Evolutionary conservation across 2,329 filamentous ascomycete species (phyloP).

Genomic region (Xylaria sp.): DNA sequence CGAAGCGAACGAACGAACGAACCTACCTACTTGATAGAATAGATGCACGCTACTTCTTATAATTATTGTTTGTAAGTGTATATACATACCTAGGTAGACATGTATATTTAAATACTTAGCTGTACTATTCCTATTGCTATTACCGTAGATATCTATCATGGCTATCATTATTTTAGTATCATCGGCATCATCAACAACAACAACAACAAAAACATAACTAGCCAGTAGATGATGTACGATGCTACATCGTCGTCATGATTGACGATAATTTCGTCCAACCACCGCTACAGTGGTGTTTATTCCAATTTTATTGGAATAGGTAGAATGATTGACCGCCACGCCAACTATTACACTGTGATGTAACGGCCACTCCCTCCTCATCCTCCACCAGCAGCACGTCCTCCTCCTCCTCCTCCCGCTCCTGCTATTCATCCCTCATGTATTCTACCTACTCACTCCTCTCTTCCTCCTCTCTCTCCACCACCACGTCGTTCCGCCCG

Average conservation of each 20-base stretch:
- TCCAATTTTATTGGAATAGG: background rate
- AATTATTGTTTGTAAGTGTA: background rate
- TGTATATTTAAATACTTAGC: background rate
- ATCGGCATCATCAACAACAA: background rate
- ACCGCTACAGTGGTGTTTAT: background rate
- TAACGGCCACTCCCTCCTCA: slow-evolving; percentile 30
- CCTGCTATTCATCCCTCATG: slow-evolving; percentile 7
- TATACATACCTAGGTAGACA: too few species aligned
- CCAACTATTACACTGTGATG: slow-evolving; percentile 35
- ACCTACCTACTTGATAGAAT: background rate
- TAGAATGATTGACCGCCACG: slow-evolving; percentile 33
- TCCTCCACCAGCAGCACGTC: slow-evolving; percentile 5
- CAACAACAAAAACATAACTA: too few species aligned
- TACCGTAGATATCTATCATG: background rate
- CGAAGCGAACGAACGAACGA: slow-evolving; percentile 9
- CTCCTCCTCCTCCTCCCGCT: slow-evolving; percentile 13
- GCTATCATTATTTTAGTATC: background rate
- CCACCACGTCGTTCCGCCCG: slow-evolving; percentile 31
- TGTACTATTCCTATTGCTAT: background rate
- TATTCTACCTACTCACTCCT: background rate
- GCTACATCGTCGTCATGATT: background rate
- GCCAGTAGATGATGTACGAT: background rate
- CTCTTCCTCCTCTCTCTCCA: slow-evolving; percentile 7
- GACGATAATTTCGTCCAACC: slow-evolving; percentile 7
- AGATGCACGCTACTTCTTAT: background rate